These are phyloP conservation scores for Magnusiomyces fungicola DNA, from an alignment of 1,139 yeast species.

Conservation along the genomic window DNA sequence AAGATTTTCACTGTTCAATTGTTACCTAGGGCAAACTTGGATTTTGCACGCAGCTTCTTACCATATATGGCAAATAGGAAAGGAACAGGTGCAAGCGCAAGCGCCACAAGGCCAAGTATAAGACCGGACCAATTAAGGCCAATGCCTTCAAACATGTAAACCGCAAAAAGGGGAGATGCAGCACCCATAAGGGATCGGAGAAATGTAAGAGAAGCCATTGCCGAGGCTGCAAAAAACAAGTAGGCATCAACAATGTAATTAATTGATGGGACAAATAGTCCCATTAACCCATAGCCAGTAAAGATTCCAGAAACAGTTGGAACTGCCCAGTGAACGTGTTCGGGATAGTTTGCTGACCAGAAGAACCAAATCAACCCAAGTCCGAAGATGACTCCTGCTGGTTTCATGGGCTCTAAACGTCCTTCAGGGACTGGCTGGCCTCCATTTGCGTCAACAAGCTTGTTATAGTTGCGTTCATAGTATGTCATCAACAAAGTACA, in stretches of 20 bases:
- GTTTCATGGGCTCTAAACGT: slow-evolving; percentile 66
- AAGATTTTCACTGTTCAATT: too few relatives aligned
- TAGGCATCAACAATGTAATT: slow-evolving; percentile 79
- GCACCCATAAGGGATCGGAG: slow-evolving; percentile 71
- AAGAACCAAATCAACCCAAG: slow-evolving; percentile 78
- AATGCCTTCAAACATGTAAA: slow-evolving; percentile 67
- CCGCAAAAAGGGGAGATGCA: slow-evolving; percentile 72
- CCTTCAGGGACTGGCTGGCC: slow-evolving; percentile 71
- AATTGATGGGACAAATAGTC: slow-evolving; percentile 69
- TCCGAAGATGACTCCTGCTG: slow-evolving; percentile 63
- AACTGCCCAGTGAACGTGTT: slow-evolving; percentile 73
- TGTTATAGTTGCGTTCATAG: slow-evolving; percentile 30
- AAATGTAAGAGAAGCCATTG: slow-evolving; percentile 82
- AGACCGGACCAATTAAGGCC: slow-evolving; percentile 82
- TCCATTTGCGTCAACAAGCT: slow-evolving; percentile 38
- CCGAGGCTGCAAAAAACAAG: slow-evolving; percentile 76
- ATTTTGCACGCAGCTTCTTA: slow-evolving; percentile 47
- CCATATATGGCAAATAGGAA: slow-evolving; percentile 63
- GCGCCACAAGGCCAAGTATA: slow-evolving; percentile 61
- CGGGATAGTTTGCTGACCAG: slow-evolving; percentile 72
- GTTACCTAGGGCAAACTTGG: slow-evolving; percentile 54
- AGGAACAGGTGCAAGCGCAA: slow-evolving; percentile 64
- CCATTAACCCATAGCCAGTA: slow-evolving; percentile 67
- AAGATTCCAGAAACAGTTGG: slow-evolving; percentile 69
- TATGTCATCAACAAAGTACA: slow-evolving; percentile 25